Base-by-base conservation (phyloP, 2,329 filamentous ascomycete species). In the Ophiocordyceps camponoti-saundersi region DNA sequence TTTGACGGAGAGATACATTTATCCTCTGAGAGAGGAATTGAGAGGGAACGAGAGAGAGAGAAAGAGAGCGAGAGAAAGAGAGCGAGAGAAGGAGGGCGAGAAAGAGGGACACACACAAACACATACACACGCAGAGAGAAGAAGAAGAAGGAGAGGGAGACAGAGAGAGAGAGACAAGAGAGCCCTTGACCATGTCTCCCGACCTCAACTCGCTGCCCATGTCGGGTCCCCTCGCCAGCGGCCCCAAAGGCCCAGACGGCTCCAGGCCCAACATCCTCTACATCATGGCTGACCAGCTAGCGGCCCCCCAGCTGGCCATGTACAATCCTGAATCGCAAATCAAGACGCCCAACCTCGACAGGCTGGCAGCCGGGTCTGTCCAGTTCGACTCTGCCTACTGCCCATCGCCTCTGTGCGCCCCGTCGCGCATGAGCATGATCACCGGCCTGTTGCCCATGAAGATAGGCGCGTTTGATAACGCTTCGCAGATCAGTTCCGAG, bases 211-310 rank as follows among this genome's bases (percentile, higher is more conserved):
- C 80, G 7, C 70, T 87, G 49, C 75, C 78, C 41, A 65, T 70
- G 36, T 80, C 77, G 29, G 69, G 69, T 10, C 51, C 68, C 47
- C 52, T 55, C 44, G 53, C 68, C 48, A 52, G 55, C 45, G 53
- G 53, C 46, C 32, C 53, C 23, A 47, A 48, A 47, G 49, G 48
- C n/a, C 48, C 54, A 16, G 48, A 49, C 29, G 53, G 50, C 20
- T 57, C 62, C 48, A 59, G 58, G 52, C 65, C 66, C 51, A 69
- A 69, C 53, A 68, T 69, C 42, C 57, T 69, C 43, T 95, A 92
- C 71, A 93, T 95, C 68, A 95, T 95, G 88, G 89, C 89, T 47
- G 89, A 95, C 66, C 89, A 95, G 69, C 79, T 95, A 62, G 85
- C 89, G 18, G 89, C 89, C 26, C 89, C 89, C 18, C 75, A 89